Evolutionary conservation across 2,329 filamentous ascomycete species (phyloP).

Genomic region (Elsinoe fawcettii): DNA sequence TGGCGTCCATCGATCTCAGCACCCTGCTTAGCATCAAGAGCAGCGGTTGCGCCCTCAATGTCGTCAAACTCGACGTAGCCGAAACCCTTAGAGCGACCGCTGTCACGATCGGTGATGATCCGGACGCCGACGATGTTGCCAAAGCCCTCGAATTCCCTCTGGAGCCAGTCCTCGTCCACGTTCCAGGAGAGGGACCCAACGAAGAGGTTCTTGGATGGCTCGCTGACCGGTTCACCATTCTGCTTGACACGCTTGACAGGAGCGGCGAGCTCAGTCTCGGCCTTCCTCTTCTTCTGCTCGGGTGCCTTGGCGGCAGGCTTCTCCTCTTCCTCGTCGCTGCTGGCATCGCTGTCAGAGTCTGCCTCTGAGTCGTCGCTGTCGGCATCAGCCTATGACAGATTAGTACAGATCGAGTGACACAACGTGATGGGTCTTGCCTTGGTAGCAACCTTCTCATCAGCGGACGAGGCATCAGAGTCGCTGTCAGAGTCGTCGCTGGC

Average conservation of each 20-base stretch:
- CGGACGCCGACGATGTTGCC: slow-evolving; percentile 65
- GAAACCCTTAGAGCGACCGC: slow-evolving; percentile 79
- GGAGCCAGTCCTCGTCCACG: slow-evolving; percentile 74
- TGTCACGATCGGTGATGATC: slow-evolving; percentile 74
- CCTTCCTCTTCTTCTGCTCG: slow-evolving; percentile 59
- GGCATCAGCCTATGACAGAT: slow-evolving; percentile 13
- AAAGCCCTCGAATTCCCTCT: slow-evolving; percentile 72
- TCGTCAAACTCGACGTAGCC: slow-evolving; percentile 84
- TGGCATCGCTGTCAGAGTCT: slow-evolving; percentile 20
- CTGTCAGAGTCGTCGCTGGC: slow-evolving; percentile 19
- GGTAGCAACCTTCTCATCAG: slow-evolving; percentile 29
- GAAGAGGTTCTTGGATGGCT: slow-evolving; percentile 64
- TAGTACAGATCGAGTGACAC: neutral
- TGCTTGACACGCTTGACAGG: slow-evolving; percentile 60
- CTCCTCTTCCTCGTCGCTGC: slow-evolving; percentile 32
- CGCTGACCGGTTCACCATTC: slow-evolving; percentile 30
- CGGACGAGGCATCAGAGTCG: slow-evolving; percentile 15
- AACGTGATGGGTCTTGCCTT: slow-evolving; percentile 19
- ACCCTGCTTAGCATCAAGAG: slow-evolving; percentile 66
- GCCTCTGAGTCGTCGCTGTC: slow-evolving; percentile 21
- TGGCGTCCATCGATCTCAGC: slow-evolving; percentile 64
- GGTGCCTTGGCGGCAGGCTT: slow-evolving; percentile 36
- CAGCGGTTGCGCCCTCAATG: slow-evolving; percentile 59
- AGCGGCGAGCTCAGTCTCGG: slow-evolving; percentile 45
- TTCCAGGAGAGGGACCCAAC: slow-evolving; percentile 88